Evolutionary conservation across 78 protist genomes (phyloP), one percentile per base, ranked within the genome.

Genomic region (Salpingoeca rosetta): DNA sequence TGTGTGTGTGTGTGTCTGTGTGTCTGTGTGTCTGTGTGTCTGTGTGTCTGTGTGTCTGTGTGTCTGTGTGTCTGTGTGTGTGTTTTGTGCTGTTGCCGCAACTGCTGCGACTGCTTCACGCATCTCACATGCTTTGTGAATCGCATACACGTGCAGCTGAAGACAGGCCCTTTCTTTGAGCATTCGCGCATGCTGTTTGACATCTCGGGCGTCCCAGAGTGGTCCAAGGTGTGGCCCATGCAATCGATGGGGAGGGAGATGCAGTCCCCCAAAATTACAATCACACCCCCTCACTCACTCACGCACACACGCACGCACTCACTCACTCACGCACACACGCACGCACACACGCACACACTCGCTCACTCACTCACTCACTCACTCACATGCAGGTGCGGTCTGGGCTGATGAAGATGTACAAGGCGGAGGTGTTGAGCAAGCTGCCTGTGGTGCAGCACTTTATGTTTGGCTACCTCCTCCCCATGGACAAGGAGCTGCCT

Each of bases 391-490:
- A 51, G 65, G 65, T 81, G 31, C n/a, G 31, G 56, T 3, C 22
- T 35, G 94, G 94, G 28, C 83, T 96, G 95, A 26, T 91, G 82
- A 94, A 93, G 73, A 94, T 92, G 93, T 96, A 90, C 86, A 79
- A 83, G 75, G 94, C 42, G 22, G 98, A 96, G 35, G 96, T 94
- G 37, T 76, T 96, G 38, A 37, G 77, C 78, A 93, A 96, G 80
- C 88, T 84, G n/a, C 95, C 95, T 10, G 93, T 96, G 36, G 80
- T 96, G 44, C 98, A 96, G 80, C 98, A 96, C 90, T 90, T 94
- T 73, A 24, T 88, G 22, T 96, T 96, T 80, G 96, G 98, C 84
- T 73, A 91, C 2, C 81, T 93, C 25, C 27, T 93, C 35, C 88
- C 79, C 11, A 86, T 93, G 42, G 73, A 80, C n/a, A n/a, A n/a